These are phyloP conservation scores for Spathaspora girioi DNA, from an alignment of 805 yeast species.

Conservation along the genomic window DNA sequence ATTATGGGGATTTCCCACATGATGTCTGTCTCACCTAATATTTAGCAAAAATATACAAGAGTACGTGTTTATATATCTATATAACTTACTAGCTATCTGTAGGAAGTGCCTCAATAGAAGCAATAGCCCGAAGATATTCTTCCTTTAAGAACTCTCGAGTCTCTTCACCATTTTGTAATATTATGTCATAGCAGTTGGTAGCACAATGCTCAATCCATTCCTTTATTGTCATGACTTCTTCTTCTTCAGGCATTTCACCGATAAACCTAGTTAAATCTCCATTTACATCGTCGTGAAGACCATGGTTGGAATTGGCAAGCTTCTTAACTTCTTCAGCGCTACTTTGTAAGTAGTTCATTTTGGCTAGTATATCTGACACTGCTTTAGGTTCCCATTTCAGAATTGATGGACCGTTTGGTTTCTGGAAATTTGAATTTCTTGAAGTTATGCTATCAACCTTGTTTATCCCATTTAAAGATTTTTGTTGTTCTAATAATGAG, in stretches of 20 bases:
- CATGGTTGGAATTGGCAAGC: slow-evolving; percentile 33
- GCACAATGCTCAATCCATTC: slow-evolving; percentile 67
- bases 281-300: slow-evolving; percentile 58
- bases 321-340: slow-evolving; percentile 31
- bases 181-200: slow-evolving; percentile 45
- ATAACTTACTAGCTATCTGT: slow-evolving; percentile 9
- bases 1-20: neutral
- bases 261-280: slow-evolving; percentile 64
- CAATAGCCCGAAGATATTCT: slow-evolving; percentile 52
- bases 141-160: slow-evolving; percentile 46
- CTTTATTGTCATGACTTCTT: slow-evolving; percentile 63
- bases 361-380: neutral
- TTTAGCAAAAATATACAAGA: neutral
- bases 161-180: slow-evolving; percentile 42
- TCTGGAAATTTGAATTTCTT: neutral
- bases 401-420: neutral
- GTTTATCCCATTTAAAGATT: neutral
- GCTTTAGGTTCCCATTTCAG: slow-evolving; percentile 5
- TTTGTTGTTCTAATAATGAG: neutral
- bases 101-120: slow-evolving; percentile 33
- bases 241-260: slow-evolving; percentile 65
- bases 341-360: slow-evolving; percentile 23
- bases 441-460: neutral
- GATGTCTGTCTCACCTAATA: neutral
- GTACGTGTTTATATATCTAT: neutral